Evolutionary conservation across 2,329 filamentous ascomycete genomes (phyloP), one percentile per base, ranked within the genome.

Genomic region (Orbilia blumenaviensis): DNA sequence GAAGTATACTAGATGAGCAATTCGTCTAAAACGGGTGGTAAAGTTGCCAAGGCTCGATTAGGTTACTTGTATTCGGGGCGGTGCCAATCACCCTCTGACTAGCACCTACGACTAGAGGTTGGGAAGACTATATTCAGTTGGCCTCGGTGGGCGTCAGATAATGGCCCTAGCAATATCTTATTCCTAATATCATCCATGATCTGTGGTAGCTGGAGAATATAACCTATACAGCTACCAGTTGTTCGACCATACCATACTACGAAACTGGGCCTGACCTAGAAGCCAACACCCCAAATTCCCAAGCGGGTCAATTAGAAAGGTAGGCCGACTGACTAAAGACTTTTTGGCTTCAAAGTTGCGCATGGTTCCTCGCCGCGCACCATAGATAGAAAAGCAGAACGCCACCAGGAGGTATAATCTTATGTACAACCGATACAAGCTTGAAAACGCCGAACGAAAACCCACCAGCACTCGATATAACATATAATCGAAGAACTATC

Each of bases 1-100:
- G 23, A 76, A 76, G 32, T 76, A 76, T 54, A 69, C 16, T 18
- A 48, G 64, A 52, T 76, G 46, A 38, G 21, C 4, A 12, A 3
- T 56, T 23, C 23, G 8, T 4, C 25, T 52, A 7, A 21, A 1
- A 54, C 21, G 0, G 25, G 27, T 9, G 27, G 27, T 54, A 1
- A 1, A 14, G 12, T 50, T 50, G 18, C n/a, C n/a, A n/a, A 34
- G 32, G 32, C 6, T 12, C n/a, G 16, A 41, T n/a, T 6, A 41
- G n/a, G 36, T n/a, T 8, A 16, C n/a, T n/a, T n/a, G n/a, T n/a
- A n/a, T n/a, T n/a, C n/a, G n/a, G n/a, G n/a, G n/a, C n/a, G n/a
- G n/a, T n/a, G n/a, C n/a, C n/a, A n/a, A n/a, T n/a, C n/a, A n/a
- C n/a, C n/a, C n/a, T n/a, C n/a, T n/a, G n/a, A n/a, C n/a, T n/a